Percentiles rank a stretch among this genome's conserved stretches.
Conservation (phyloP, 805 yeast species). For the Candida broadrunensis region DNA sequence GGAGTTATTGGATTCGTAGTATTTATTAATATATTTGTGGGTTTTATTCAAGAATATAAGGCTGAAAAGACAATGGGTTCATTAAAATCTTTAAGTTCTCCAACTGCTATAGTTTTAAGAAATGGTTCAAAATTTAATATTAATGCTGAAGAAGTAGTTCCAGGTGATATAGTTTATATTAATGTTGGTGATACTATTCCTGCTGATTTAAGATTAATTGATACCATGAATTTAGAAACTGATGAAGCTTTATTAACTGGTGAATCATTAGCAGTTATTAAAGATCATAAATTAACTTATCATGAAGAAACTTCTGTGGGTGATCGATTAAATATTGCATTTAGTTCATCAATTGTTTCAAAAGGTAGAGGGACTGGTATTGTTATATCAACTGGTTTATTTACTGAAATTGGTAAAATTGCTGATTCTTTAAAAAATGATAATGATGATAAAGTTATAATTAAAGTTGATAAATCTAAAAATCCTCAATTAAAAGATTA, state of each 20-base stretch:
- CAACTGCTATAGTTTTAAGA: slow-evolving; percentile 66
- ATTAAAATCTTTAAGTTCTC: slow-evolving; percentile 61
- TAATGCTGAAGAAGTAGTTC: slow-evolving; percentile 64
- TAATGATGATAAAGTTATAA: slow-evolving; percentile 36
- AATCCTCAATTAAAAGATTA: slow-evolving; percentile 45
- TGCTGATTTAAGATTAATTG: slow-evolving; percentile 64
- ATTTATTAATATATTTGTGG: slow-evolving; percentile 59
- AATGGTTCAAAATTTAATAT: slow-evolving; percentile 55
- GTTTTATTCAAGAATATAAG: slow-evolving; percentile 65
- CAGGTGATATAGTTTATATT: slow-evolving; percentile 66
- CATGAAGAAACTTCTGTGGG: slow-evolving; percentile 54
- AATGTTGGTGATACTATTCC: slow-evolving; percentile 75
- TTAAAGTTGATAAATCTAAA: slow-evolving; percentile 28
- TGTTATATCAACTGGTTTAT: slow-evolving; percentile 64
- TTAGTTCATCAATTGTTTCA: slow-evolving; percentile 62
- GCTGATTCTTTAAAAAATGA: slow-evolving; percentile 53
- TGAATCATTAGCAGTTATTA: slow-evolving; percentile 63
- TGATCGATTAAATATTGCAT: slow-evolving; percentile 71
- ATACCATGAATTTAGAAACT: slow-evolving; percentile 62
- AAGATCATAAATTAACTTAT: slow-evolving; percentile 44
- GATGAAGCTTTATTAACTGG: slow-evolving; percentile 69
- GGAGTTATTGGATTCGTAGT: slow-evolving; percentile 76
- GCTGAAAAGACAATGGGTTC: slow-evolving; percentile 83
- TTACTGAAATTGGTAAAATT: slow-evolving; percentile 73
- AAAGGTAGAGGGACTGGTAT: slow-evolving; percentile 76